A percentile compares a stretch with the other conserved stretches of the same genome.
Evolutionary conservation across 169 alveolate genomes (phyloP).

Genomic region (Cryptosporidium muris): DNA sequence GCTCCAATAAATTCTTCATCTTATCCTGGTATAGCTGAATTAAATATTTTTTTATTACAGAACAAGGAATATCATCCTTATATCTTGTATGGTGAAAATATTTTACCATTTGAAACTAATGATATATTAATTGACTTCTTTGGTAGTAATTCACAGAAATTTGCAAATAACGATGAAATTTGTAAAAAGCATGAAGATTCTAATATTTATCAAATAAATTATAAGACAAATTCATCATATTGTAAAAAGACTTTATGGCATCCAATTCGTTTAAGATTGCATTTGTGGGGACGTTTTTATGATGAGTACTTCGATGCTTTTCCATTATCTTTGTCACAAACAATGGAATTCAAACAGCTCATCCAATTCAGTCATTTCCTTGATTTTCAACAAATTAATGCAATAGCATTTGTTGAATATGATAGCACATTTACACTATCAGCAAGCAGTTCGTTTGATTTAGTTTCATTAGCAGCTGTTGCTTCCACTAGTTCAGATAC

Average conservation of each 20-base stretch:
- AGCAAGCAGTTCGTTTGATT: too few species aligned
- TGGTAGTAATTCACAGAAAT: not conserved
- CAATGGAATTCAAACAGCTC: conserved; percentile 30
- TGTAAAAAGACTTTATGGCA: conserved; percentile 1
- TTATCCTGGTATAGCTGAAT: not conserved
- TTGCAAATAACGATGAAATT: too few species aligned
- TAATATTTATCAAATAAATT: too few species aligned
- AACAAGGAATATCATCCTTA: conserved; percentile 57
- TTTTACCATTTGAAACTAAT: not conserved
- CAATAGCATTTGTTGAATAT: not conserved
- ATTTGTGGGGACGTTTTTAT: conserved; percentile 62
- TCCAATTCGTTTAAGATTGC: conserved; percentile 38
- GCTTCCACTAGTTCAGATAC: conserved; percentile 13
- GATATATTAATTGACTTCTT: conserved; percentile 39
- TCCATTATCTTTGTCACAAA: conserved; percentile 48
- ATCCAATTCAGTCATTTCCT: conserved; percentile 38
- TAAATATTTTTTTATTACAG: conserved; percentile 17
- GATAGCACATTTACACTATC: too few species aligned
- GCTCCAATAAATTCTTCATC: too few species aligned
- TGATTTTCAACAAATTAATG: conserved; percentile 59
- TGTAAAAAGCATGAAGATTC: too few species aligned
- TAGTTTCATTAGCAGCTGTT: conserved; percentile 2
- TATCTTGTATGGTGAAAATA: conserved; percentile 11
- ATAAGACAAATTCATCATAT: too few species aligned
- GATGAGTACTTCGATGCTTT: conserved; percentile 65